Evolutionary conservation across 1,284 basidiomycete species (phyloP).

Genomic region (Ganoderma boninense): DNA sequence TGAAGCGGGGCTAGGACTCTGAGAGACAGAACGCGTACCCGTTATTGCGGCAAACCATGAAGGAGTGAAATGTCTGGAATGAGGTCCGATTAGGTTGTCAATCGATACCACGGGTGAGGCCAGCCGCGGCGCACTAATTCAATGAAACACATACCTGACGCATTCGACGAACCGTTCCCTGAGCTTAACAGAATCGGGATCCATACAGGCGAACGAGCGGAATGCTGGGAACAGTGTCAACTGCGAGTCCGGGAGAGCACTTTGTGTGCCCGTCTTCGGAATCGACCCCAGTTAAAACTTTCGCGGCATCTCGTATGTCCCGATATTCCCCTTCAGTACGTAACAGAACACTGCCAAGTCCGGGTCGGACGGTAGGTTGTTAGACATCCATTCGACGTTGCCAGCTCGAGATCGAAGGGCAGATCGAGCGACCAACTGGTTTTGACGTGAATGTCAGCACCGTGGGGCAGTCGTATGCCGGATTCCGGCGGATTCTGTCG

Average conservation of each 20-base stretch:
- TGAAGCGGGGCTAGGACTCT: background rate
- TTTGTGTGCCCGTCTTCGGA: background rate
- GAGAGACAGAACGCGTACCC: slow-evolving; percentile 27
- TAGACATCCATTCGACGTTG: background rate
- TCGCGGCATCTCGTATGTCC: background rate
- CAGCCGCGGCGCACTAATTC: too few species aligned
- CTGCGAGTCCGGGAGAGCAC: background rate
- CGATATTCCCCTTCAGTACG: background rate
- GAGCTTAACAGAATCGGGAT: background rate
- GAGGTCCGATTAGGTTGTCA: background rate
- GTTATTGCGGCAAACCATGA: slow-evolving; percentile 54
- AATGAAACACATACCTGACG: slow-evolving; percentile 27
- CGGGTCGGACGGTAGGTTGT: background rate
- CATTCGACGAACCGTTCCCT: slow-evolving; percentile 17
- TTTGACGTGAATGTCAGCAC: too few species aligned
- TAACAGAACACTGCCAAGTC: slow-evolving; percentile 8
- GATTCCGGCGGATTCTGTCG: too few species aligned
- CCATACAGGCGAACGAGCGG: background rate
- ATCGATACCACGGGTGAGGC: background rate
- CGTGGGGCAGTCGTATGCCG: too few species aligned
- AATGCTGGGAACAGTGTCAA: background rate
- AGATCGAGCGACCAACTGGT: background rate
- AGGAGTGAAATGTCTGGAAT: slow-evolving; percentile 52
- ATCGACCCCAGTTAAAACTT: background rate
- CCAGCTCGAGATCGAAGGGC: background rate